Conservation (phyloP, 2,329 filamentous ascomycete genomes). For the Orbilia ellipsospora region DNA sequence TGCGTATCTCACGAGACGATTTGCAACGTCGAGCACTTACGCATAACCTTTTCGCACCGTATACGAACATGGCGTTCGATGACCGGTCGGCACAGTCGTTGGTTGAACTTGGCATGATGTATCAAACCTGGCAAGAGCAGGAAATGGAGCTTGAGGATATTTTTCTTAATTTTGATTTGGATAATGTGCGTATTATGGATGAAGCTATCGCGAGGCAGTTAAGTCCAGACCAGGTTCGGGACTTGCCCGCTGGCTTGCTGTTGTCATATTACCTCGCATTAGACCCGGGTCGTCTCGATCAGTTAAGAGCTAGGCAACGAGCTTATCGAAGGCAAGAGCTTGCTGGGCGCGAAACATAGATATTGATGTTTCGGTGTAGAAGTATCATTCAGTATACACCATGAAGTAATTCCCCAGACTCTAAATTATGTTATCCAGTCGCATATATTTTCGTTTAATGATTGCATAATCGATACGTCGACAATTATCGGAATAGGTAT, state of each 20-base stretch:
- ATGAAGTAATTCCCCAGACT: no score
- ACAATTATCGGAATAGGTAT: no score
- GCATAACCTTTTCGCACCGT: constrained; percentile 9
- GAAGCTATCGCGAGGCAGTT: not conserved
- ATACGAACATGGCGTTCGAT: constrained; percentile 1
- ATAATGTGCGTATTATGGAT: constrained; percentile 14
- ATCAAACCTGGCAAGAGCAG: constrained; percentile 9
- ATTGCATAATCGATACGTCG: no score
- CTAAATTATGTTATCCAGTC: no score
- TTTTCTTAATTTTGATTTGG: constrained; percentile 3
- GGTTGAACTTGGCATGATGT: constrained; percentile 23
- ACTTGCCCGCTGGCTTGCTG: not conserved
- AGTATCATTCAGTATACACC: no score
- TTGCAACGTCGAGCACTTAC: constrained; percentile 11
- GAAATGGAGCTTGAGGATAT: not conserved
- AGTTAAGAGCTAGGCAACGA: constrained; percentile 17
- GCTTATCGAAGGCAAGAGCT: no score
- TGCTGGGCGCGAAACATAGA: no score
- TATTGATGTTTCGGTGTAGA: no score
- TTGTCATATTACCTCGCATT: constrained; percentile 20
- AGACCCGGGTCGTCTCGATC: constrained; percentile 1
- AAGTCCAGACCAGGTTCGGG: constrained; percentile 1
- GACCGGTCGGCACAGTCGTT: constrained; percentile 2
- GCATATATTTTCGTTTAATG: no score
- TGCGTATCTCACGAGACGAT: not conserved